Conservation (phyloP, 2,329 filamentous ascomycete species). For the Colletotrichum sp. region DNA sequence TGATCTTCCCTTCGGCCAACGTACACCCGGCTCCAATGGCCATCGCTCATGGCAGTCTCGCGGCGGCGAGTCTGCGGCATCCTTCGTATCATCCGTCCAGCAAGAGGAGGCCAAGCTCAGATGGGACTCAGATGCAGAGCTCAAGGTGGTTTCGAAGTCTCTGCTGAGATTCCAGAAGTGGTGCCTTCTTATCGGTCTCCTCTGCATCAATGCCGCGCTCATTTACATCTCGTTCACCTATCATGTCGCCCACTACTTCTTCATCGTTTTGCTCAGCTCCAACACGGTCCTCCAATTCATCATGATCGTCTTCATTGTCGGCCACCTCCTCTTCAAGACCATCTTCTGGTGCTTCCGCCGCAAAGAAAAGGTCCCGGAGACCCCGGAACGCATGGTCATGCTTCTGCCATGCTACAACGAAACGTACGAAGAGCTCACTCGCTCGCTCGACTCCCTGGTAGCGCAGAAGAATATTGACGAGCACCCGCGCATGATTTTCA, state of each 20-base stretch:
- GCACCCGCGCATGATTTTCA: constrained; percentile 48
- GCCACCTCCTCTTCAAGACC: constrained; percentile 32
- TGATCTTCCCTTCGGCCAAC: constrained; percentile 31
- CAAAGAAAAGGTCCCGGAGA: constrained; percentile 33
- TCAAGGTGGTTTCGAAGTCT: constrained; percentile 40
- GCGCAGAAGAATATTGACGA: constrained; percentile 45
- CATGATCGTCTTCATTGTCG: constrained; percentile 44
- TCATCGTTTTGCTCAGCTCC: constrained; percentile 50
- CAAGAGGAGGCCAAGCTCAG: constrained; percentile 43
- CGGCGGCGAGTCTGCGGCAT: constrained; percentile 35
- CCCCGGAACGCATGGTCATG: constrained; percentile 48
- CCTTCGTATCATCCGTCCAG: constrained; percentile 38
- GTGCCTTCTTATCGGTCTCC: constrained; percentile 39
- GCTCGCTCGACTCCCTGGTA: constrained; percentile 51
- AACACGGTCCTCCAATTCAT: constrained; percentile 46
- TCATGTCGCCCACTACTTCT: constrained; percentile 46
- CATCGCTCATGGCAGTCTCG: constrained; percentile 36
- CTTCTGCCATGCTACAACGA: constrained; percentile 57
- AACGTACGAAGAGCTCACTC: constrained; percentile 44
- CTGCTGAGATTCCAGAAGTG: constrained; percentile 44
- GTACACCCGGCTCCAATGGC: constrained; percentile 32
- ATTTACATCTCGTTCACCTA: constrained; percentile 41
- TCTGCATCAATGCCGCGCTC: constrained; percentile 36
- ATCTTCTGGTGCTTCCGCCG: constrained; percentile 32
- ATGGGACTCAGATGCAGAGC: constrained; percentile 44